Conservation (phyloP, 306 rosid genomes). For the Styphnolobium japonicum region DNA sequence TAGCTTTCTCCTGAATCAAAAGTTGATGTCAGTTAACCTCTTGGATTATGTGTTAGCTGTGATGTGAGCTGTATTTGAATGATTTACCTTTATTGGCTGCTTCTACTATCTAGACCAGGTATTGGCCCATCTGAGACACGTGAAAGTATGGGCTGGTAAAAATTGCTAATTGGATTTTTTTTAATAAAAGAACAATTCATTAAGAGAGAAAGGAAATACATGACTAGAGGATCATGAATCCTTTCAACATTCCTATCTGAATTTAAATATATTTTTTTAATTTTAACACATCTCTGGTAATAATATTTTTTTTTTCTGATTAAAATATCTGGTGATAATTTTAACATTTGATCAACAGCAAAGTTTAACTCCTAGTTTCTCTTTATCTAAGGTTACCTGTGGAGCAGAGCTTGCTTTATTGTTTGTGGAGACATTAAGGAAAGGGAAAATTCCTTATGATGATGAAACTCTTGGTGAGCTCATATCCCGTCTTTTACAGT, state of each 20-base stretch:
- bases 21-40: background rate
- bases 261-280: background rate
- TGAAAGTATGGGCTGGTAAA: conserved; percentile 11
- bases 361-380: conserved; percentile 19
- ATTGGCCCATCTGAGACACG: background rate
- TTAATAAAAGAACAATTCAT: background rate
- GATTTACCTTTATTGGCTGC: conserved; percentile 12
- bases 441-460: conserved; percentile 69
- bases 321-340: background rate
- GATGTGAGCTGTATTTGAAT: conserved; percentile 9
- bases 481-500: conserved; percentile 25
- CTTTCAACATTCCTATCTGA: conserved; percentile 4
- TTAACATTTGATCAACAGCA: background rate
- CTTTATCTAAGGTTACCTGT: conserved; percentile 69
- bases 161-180: background rate
- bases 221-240: background rate
- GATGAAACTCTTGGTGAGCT: conserved; percentile 73
- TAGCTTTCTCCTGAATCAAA: background rate
- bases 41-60: conserved; percentile 1
- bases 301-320: background rate
- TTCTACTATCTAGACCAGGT: background rate
- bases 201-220: background rate
- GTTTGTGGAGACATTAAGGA: conserved; percentile 82
- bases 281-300: background rate
- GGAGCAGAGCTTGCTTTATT: conserved; percentile 93